Evolutionary conservation across 345 rosid species (phyloP).

Genomic region (Bruguiera gymnorhiza): DNA sequence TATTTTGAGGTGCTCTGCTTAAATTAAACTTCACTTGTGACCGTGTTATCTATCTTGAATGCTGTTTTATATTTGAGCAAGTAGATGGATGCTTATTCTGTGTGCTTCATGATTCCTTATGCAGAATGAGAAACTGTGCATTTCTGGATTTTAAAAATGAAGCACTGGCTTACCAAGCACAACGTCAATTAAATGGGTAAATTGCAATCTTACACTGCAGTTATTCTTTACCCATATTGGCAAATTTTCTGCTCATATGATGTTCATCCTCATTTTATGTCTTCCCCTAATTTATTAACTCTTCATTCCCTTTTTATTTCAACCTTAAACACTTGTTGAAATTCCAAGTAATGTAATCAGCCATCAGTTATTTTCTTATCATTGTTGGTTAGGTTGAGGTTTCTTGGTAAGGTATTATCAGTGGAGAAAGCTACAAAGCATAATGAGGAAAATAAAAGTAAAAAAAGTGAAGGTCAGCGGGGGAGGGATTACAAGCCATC

Average conservation of each 20-base stretch:
- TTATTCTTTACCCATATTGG: neutral
- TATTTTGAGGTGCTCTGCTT: too few species aligned
- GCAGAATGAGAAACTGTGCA: constrained; percentile 76
- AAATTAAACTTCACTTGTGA: too few species aligned
- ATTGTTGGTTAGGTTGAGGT: constrained; percentile 59
- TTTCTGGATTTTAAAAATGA: constrained; percentile 84
- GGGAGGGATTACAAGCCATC: constrained; percentile 32
- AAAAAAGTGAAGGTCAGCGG: constrained; percentile 35
- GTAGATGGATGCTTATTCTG: too few species aligned
- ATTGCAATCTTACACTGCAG: neutral
- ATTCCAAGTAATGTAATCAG: constrained; percentile 5
- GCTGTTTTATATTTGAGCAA: too few species aligned
- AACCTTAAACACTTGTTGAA: neutral
- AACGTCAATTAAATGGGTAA: constrained; percentile 79
- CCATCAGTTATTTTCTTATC: constrained; percentile 17
- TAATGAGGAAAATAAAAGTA: constrained; percentile 40
- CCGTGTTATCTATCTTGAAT: too few species aligned
- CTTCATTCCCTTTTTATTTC: neutral
- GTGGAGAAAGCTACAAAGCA: constrained; percentile 71
- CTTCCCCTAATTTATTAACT: neutral
- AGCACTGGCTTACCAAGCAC: constrained; percentile 74
- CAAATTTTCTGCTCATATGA: neutral
- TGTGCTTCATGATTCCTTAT: neutral
- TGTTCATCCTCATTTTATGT: neutral
- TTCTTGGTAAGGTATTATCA: constrained; percentile 83